A percentile compares a stretch with the other conserved stretches of the same genome.
phyloP scores from a whole-genome alignment of 139 green algal genomes.

The Trebouxia sp. region DNA sequence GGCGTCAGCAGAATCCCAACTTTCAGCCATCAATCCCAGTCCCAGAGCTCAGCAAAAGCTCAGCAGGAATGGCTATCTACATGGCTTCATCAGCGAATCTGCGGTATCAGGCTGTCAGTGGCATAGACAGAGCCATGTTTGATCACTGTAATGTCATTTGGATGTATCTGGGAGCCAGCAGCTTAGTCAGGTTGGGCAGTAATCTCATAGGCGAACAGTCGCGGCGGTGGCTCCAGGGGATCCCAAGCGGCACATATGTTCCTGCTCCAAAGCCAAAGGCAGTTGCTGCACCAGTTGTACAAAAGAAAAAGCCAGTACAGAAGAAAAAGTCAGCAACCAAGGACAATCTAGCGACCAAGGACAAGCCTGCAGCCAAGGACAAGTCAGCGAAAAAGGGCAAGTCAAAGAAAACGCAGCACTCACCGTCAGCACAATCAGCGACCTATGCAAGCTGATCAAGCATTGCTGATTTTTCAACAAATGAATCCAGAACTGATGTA shows the following conservation, averaged over 20 bases:
- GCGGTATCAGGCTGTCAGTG: conserved; percentile 91
- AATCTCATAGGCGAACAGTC: background rate
- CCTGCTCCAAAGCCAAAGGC: background rate
- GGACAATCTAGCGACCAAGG: too few relatives aligned
- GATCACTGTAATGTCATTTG: conserved; percentile 76
- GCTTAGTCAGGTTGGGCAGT: background rate
- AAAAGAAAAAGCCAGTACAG: conserved; percentile 1
- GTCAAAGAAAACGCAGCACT: conserved; percentile 22
- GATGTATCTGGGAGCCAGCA: conserved; percentile 64
- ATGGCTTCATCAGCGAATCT: conserved; percentile 85
- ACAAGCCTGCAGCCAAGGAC: too few relatives aligned
- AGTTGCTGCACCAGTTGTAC: conserved; percentile 11
- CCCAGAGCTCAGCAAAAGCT: conserved; percentile 60
- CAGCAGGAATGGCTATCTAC: conserved; percentile 78
- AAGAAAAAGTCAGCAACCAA: background rate
- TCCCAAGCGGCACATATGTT: background rate
- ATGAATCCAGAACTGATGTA: conserved; percentile 1
- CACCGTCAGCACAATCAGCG: too few relatives aligned
- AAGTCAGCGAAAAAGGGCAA: too few relatives aligned
- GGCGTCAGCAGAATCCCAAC: conserved; percentile 50
- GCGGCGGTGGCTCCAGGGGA: conserved; percentile 9
- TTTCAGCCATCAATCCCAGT: conserved; percentile 78
- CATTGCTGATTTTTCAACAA: too few relatives aligned
- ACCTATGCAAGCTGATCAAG: too few relatives aligned
- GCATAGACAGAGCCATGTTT: conserved; percentile 89